A percentile compares a stretch with the other conserved stretches of the same genome.
phyloP scores from a whole-genome alignment of 2,329 filamentous ascomycete genomes.

The Lachnellula hyalina region DNA sequence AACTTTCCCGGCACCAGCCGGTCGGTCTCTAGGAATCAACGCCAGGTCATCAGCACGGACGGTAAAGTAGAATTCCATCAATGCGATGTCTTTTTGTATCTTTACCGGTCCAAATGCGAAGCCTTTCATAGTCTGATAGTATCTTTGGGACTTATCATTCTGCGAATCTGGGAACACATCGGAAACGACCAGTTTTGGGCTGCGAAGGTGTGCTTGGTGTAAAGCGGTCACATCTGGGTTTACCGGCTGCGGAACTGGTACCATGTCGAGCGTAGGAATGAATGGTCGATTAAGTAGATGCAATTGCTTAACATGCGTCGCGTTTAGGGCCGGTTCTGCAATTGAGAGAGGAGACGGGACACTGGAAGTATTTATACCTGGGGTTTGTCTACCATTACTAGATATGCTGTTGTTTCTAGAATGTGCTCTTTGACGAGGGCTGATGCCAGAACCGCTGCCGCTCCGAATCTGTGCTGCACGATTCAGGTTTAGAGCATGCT shows the following conservation, averaged over 20 bases:
- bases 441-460: slow-evolving; percentile 3
- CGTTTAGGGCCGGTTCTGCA: neutral
- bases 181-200: slow-evolving; percentile 38
- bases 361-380: neutral
- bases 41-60: slow-evolving; percentile 15
- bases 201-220: slow-evolving; percentile 54
- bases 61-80: slow-evolving; percentile 34
- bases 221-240: slow-evolving; percentile 44
- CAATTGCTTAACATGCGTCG: neutral
- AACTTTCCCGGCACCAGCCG: slow-evolving; percentile 19
- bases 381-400: slow-evolving; percentile 14
- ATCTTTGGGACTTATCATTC: slow-evolving; percentile 20
- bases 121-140: slow-evolving; percentile 52
- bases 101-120: slow-evolving; percentile 44
- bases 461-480: slow-evolving; percentile 13
- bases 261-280: slow-evolving; percentile 33
- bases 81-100: slow-evolving; percentile 25
- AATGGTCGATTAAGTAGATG: slow-evolving; percentile 21
- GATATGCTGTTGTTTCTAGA: slow-evolving; percentile 16
- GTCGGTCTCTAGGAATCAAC: slow-evolving; percentile 23
- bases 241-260: slow-evolving; percentile 36
- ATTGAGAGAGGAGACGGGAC: neutral
- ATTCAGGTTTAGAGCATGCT: slow-evolving; percentile 13
- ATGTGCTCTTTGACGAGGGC: slow-evolving; percentile 7
- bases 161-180: slow-evolving; percentile 20